phyloP scores from a whole-genome alignment of 106 monocot genomes.

The Narthecium ossifragum region DNA sequence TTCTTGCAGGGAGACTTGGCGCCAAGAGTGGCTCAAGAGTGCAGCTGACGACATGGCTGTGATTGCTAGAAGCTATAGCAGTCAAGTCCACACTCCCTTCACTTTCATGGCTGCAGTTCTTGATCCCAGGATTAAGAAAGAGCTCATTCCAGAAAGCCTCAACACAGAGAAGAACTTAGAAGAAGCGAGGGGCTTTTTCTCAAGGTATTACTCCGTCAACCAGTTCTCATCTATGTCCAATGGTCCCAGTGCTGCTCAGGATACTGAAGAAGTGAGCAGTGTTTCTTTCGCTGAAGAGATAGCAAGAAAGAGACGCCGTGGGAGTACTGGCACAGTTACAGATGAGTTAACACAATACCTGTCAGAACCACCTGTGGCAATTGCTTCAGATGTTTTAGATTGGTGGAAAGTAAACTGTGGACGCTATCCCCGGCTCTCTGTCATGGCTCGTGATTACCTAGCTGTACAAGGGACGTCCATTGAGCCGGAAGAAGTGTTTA shows the following conservation, averaged over 20 bases:
- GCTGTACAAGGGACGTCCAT: conserved; percentile 69
- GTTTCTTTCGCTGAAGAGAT: conserved; percentile 91
- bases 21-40: conserved; percentile 73
- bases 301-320: conserved; percentile 63
- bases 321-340: conserved; percentile 22
- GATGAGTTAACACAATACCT: conserved; percentile 82
- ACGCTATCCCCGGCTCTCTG: conserved; percentile 69
- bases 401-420: conserved; percentile 80
- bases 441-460: conserved; percentile 83
- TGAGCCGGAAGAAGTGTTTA: conserved; percentile 72
- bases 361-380: conserved; percentile 59
- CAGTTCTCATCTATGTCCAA: conserved; percentile 26
- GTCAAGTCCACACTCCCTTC: conserved; percentile 50
- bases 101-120: conserved; percentile 76
- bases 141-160: conserved; percentile 72
- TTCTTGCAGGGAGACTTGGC: conserved; percentile 41
- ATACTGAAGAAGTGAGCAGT: conserved; percentile 30
- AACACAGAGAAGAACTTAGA: conserved; percentile 72
- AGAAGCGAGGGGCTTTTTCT: conserved; percentile 66
- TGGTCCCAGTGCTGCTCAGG: conserved; percentile 24
- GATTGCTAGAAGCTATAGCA: conserved; percentile 40
- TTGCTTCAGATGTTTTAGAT: conserved; percentile 59
- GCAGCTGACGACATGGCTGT: conserved; percentile 69
- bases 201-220: conserved; percentile 36
- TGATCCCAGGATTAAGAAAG: conserved; percentile 85